phyloP scores from a whole-genome alignment of 176 grass and related monocot genomes.

The Musa schizocarpa region DNA sequence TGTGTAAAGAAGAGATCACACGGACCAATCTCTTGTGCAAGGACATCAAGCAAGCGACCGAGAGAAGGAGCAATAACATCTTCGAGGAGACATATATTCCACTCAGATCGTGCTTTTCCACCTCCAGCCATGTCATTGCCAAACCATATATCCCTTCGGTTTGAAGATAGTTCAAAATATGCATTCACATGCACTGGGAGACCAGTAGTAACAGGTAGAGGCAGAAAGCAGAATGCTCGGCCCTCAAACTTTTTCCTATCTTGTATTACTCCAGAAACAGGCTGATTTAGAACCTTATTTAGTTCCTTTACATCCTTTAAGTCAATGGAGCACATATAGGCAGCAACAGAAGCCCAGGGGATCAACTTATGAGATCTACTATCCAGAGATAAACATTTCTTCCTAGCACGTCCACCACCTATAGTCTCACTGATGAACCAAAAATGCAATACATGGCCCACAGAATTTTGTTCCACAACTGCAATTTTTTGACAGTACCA shows the following conservation, averaged over 20 bases:
- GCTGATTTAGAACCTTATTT: slow-evolving; percentile 25
- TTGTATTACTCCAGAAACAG: slow-evolving; percentile 27
- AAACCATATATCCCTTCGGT: slow-evolving; percentile 98
- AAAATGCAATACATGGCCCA: slow-evolving; percentile 40
- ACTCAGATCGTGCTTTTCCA: slow-evolving; percentile 87
- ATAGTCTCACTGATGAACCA: slow-evolving; percentile 91
- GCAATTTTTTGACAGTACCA: slow-evolving; percentile 78
- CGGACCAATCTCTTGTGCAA: slow-evolving; percentile 72
- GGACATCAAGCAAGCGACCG: slow-evolving; percentile 67
- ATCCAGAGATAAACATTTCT: slow-evolving; percentile 50
- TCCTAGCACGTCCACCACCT: slow-evolving; percentile 74
- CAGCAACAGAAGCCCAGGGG: slow-evolving; percentile 93
- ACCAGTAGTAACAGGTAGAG: slow-evolving; percentile 75
- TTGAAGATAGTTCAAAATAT: slow-evolving; percentile 98
- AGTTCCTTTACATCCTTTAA: slow-evolving; percentile 53
- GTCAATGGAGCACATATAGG: slow-evolving; percentile 70
- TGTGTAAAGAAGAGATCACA: slow-evolving; percentile 76
- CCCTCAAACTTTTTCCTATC: slow-evolving; percentile 59
- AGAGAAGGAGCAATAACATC: slow-evolving; percentile 85
- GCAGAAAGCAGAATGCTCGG: slow-evolving; percentile 88
- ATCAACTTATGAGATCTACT: slow-evolving; percentile 80
- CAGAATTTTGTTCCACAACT: slow-evolving; percentile 55
- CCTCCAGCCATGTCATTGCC: slow-evolving; percentile 94
- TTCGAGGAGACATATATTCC: slow-evolving; percentile 86
- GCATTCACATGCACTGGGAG: slow-evolving; percentile 90